Percentiles rank a stretch among this genome's conserved stretches.
Evolutionary conservation across 306 rosid species (phyloP).

Genomic region (Gleditsia sinensis): DNA sequence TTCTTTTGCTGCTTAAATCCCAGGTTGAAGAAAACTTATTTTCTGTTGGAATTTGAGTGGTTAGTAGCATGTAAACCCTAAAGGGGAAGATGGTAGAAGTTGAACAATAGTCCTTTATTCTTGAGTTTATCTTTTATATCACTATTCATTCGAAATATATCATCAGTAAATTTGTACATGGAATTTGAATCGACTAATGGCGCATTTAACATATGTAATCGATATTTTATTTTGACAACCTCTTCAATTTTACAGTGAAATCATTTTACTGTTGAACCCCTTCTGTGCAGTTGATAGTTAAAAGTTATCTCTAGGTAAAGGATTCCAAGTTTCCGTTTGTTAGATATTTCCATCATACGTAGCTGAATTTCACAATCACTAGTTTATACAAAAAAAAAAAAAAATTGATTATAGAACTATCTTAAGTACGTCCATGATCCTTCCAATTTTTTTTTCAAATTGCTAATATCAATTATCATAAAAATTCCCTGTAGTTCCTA

Average conservation of each 20-base stretch:
- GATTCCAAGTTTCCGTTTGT: constrained; percentile 5
- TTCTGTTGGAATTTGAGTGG: not conserved
- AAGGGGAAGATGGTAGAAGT: not conserved
- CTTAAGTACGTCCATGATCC: not conserved
- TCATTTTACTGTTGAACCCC: not conserved
- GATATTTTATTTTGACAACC: not conserved
- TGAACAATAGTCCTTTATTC: not conserved
- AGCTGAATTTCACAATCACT: constrained; percentile 1
- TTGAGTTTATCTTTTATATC: not conserved
- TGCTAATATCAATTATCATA: constrained; percentile 29
- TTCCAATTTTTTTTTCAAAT: not conserved
- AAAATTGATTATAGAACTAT: constrained; percentile 18
- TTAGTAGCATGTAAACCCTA: not conserved
- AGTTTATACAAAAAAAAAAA: not conserved
- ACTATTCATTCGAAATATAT: not conserved
- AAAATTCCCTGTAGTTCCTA: constrained; percentile 59
- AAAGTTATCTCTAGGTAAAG: not conserved
- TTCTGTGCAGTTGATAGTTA: not conserved
- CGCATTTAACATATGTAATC: not conserved
- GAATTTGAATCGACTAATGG: not conserved
- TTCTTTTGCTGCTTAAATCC: not conserved
- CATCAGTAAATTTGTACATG: not conserved
- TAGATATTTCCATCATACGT: not conserved
- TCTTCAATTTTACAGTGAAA: constrained; percentile 7
- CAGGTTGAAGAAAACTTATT: not conserved